A percentile compares a stretch with the other conserved stretches of the same genome.
phyloP scores from a whole-genome alignment of 148 eudicot species.

The Rhododendron henanense region DNA sequence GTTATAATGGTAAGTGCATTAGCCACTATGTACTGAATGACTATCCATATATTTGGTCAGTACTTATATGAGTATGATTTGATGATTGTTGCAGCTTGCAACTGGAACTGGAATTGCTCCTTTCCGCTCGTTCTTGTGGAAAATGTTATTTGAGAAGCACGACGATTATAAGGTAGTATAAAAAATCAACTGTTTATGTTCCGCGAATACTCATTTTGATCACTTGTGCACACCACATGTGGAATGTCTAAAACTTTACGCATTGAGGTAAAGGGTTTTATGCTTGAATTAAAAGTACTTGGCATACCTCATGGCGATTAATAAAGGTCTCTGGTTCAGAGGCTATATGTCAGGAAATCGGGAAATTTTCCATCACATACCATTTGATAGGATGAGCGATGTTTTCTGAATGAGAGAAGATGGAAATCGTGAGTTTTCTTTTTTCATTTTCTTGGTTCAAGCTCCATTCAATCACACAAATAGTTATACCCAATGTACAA shows the following conservation, averaged over 20 bases:
- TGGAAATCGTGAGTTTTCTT: not conserved
- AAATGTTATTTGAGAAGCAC: slow-evolving; percentile 97
- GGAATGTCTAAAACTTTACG: not conserved
- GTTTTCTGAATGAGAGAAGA: not conserved
- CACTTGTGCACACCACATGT: not conserved
- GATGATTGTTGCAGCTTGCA: slow-evolving; percentile 60
- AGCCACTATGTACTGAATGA: not conserved
- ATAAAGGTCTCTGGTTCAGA: not conserved
- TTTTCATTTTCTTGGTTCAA: not conserved
- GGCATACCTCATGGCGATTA: not conserved
- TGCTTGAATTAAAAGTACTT: not conserved
- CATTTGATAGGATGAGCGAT: not conserved
- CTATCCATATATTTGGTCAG: not conserved
- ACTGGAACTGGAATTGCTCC: slow-evolving; percentile 99
- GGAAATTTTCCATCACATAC: not conserved
- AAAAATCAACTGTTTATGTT: not conserved
- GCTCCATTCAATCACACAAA: not conserved
- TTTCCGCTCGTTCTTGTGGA: slow-evolving; percentile 97
- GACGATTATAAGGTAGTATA: slow-evolving; percentile 74
- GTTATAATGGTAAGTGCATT: slow-evolving; percentile 56
- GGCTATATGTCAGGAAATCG: not conserved
- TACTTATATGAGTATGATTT: not conserved
- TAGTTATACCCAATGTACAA: no score
- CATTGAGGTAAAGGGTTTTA: not conserved
- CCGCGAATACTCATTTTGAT: not conserved